These are phyloP conservation scores for Lablab purpureus DNA, from an alignment of 306 rosid species.

Conservation along the genomic window DNA sequence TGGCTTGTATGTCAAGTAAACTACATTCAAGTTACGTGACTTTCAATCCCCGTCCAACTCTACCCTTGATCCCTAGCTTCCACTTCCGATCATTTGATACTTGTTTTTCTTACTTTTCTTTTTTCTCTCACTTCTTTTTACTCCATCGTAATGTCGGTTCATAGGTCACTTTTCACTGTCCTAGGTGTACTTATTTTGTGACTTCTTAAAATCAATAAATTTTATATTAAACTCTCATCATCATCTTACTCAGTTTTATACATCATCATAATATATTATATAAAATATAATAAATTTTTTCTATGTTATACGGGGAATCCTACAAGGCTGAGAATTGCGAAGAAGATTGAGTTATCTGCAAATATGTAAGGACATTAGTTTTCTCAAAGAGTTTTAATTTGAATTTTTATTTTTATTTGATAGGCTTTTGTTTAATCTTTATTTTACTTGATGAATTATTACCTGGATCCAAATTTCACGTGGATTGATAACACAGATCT, in stretches of 20 bases:
- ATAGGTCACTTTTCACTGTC: slow-evolving; percentile 13
- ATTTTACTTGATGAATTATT: not conserved
- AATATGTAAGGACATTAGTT: not conserved
- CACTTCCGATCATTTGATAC: not conserved
- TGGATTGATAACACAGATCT: slow-evolving; percentile 14
- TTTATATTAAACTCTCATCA: not conserved
- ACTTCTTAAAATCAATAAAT: not conserved
- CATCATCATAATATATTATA: too few species aligned
- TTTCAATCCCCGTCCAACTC: slow-evolving; percentile 53
- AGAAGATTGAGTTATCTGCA: too few species aligned
- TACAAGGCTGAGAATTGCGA: not conserved
- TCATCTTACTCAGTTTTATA: not conserved
- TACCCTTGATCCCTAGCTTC: slow-evolving; percentile 14
- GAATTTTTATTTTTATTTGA: not conserved
- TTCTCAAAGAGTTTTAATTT: too few species aligned
- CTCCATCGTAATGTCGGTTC: not conserved
- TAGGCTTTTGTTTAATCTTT: not conserved
- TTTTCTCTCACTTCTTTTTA: not conserved
- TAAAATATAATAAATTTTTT: not conserved
- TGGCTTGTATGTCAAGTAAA: slow-evolving; percentile 71
- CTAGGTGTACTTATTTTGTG: not conserved
- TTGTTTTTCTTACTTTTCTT: not conserved
- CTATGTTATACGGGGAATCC: not conserved
- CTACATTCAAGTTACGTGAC: slow-evolving; percentile 57
- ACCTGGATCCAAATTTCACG: not conserved